phyloP scores from a whole-genome alignment of 1,284 basidiomycete species.

The Psilocybe mexicana region DNA sequence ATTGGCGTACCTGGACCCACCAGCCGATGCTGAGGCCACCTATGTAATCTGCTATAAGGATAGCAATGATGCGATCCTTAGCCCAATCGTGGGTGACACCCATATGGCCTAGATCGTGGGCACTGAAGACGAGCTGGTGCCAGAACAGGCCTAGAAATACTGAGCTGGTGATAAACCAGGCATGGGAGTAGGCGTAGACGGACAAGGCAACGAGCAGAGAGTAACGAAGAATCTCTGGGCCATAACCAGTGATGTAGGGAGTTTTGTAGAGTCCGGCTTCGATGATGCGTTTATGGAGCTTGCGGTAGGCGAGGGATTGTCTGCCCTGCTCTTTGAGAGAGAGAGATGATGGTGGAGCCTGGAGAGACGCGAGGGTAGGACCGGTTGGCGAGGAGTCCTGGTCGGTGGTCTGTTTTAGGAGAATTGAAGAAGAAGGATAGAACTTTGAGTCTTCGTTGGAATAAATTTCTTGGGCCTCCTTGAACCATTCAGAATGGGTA shows the following conservation, averaged over 20 bases:
- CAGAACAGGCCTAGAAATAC: slow-evolving; percentile 85
- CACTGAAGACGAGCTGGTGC: slow-evolving; percentile 94
- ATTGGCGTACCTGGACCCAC: slow-evolving; percentile 90
- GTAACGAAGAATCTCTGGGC: slow-evolving; percentile 85
- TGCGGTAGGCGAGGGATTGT: slow-evolving; percentile 80
- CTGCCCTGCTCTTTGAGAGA: slow-evolving; percentile 65
- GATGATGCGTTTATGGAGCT: slow-evolving; percentile 75
- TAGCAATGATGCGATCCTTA: slow-evolving; percentile 80
- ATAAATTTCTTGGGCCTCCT: slow-evolving; percentile 54
- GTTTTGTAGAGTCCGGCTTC: slow-evolving; percentile 86
- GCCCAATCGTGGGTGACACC: slow-evolving; percentile 90
- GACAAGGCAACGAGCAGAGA: slow-evolving; percentile 60
- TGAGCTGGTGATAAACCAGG: slow-evolving; percentile 73
- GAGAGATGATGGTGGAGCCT: slow-evolving; percentile 52
- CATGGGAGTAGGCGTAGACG: slow-evolving; percentile 60
- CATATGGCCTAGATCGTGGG: slow-evolving; percentile 94
- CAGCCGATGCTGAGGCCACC: slow-evolving; percentile 94
- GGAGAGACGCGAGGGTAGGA: slow-evolving; percentile 54
- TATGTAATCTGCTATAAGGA: slow-evolving; percentile 83
- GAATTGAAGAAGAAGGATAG: slow-evolving; percentile 55
- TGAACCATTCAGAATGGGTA: slow-evolving; percentile 52
- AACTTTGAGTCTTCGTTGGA: slow-evolving; percentile 36
- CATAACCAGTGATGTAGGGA: slow-evolving; percentile 87
- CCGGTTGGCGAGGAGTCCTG: slow-evolving; percentile 24
- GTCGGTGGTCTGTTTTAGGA: slow-evolving; percentile 53